Base-by-base conservation (phyloP, 345 rosid species). In the Salix exigua region DNA sequence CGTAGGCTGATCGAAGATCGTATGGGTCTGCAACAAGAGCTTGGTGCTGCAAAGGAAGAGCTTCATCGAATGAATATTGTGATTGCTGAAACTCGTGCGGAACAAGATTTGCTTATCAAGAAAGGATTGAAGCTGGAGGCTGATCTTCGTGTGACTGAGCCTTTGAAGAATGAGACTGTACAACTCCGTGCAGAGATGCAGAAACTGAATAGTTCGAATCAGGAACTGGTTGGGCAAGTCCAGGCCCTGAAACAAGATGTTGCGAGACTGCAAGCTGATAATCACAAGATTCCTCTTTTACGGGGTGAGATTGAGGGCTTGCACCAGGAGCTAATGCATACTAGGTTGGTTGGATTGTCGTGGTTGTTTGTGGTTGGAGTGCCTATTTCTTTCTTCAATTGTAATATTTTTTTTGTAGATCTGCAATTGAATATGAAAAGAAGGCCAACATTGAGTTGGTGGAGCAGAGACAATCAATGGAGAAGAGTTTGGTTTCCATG, bases 391-490 rank as follows among this genome's bases (percentile, higher is more conserved):
- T 83, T 66, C 71, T 78, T 51, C 73, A 46, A 44, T 40, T 3
- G 16, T 1, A 40, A 16, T n/a, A 38, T 75, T 58, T 17, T 82
- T 35, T 77, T 80, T 75, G 30, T 74, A 96, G 98, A 76, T 81
- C 83, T 81, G 94, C 97, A 55, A 84, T 90, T 83, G 98, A 93
- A 71, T 93, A 83, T 82, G 99, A 96, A 86, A 93, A 94, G 92
- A 93, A 96, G 85, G 96, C 88, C 74, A 96, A 92, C 79, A 82
- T 93, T 76, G 97, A 96, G 87, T 85, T 96, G 77, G 79, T 93
- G 87, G 98, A 93, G 78, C 99, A 93, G 81, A 83, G 98, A 81
- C 98, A 92, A 80, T 86, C 86, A 74, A 93, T 93, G 96, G 99
- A 96, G 87, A 96, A 91, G 87, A 92, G 86, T 80, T 77, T 93